These are phyloP conservation scores for Neonectria magnoliae DNA, from an alignment of 2,329 filamentous ascomycete genomes.

Conservation along the genomic window DNA sequence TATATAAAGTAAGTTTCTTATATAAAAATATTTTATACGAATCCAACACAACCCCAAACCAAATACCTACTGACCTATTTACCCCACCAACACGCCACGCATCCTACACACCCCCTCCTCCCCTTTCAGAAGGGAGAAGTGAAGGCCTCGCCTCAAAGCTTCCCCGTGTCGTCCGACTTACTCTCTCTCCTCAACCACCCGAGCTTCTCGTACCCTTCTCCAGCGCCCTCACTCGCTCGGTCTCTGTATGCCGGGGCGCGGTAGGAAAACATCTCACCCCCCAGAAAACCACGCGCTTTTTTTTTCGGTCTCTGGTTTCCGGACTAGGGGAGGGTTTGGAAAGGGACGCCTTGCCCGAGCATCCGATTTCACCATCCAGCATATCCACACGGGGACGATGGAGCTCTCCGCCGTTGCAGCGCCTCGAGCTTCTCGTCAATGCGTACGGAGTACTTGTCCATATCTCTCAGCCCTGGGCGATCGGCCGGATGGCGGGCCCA, in stretches of 20 bases:
- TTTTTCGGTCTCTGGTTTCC: conserved; percentile 32
- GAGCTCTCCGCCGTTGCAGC: not conserved
- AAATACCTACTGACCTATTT: not conserved
- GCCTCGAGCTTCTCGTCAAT: not conserved
- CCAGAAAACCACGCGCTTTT: conserved; percentile 26
- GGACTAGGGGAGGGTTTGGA: conserved; percentile 9
- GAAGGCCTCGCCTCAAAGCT: not conserved
- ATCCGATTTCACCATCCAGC: conserved; percentile 6
- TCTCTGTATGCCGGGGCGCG: conserved; percentile 25
- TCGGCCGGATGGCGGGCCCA: conserved; percentile 7
- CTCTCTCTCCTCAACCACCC: conserved; percentile 25
- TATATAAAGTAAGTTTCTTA: too few relatives aligned
- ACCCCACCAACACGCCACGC: conserved; percentile 1
- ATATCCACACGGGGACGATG: conserved; percentile 2
- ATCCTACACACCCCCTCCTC: not conserved
- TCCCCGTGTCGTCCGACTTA: conserved; percentile 19
- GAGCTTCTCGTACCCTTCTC: conserved; percentile 9
- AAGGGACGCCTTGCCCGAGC: conserved; percentile 5
- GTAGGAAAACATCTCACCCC: not conserved
- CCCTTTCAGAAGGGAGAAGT: conserved; percentile 2
- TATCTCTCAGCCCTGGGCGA: conserved; percentile 3
- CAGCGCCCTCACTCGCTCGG: conserved; percentile 8
- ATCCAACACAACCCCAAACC: not conserved
- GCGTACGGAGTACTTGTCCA: not conserved
- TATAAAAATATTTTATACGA: too few relatives aligned